Evolutionary conservation across 2,329 filamentous ascomycete genomes (phyloP).

Genomic region (Apiospora marii): DNA sequence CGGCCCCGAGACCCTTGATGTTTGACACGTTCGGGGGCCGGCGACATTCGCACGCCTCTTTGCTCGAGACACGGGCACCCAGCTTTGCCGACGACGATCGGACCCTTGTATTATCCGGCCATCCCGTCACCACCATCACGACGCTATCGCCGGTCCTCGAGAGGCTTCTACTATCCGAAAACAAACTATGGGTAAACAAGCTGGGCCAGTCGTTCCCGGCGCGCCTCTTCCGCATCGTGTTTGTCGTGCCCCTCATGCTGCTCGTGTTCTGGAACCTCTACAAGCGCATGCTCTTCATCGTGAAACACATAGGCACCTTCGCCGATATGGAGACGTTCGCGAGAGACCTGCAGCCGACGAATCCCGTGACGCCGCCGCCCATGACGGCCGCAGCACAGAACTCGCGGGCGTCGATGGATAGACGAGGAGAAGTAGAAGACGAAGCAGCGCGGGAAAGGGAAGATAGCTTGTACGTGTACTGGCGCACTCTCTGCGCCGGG

Average conservation of each 20-base stretch:
- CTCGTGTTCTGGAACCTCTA: background rate
- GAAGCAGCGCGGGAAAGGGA: background rate
- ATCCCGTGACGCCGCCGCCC: background rate
- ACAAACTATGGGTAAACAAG: background rate
- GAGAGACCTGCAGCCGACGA: background rate
- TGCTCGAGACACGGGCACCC: background rate
- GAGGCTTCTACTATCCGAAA: too few relatives aligned
- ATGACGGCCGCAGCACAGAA: too few relatives aligned
- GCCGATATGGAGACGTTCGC: slow-evolving; percentile 22
- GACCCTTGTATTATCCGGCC: background rate
- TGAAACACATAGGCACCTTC: slow-evolving; percentile 7
- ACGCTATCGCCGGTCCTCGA: background rate
- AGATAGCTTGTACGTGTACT: slow-evolving; percentile 13
- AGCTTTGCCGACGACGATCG: background rate
- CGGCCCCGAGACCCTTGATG: slow-evolving; percentile 17
- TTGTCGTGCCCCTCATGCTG: background rate
- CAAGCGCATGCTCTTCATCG: background rate
- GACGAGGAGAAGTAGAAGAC: background rate
- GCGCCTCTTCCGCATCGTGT: background rate
- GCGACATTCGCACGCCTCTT: slow-evolving; percentile 14
- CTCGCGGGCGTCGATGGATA: too few relatives aligned
- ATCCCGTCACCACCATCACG: background rate
- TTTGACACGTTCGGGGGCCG: slow-evolving; percentile 24
- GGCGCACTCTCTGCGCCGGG: slow-evolving; percentile 21
- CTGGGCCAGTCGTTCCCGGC: background rate